Evolutionary conservation across 805 yeast genomes (phyloP), one percentile per base, ranked within the genome.

Genomic region (Lipomyces oligophaga): DNA sequence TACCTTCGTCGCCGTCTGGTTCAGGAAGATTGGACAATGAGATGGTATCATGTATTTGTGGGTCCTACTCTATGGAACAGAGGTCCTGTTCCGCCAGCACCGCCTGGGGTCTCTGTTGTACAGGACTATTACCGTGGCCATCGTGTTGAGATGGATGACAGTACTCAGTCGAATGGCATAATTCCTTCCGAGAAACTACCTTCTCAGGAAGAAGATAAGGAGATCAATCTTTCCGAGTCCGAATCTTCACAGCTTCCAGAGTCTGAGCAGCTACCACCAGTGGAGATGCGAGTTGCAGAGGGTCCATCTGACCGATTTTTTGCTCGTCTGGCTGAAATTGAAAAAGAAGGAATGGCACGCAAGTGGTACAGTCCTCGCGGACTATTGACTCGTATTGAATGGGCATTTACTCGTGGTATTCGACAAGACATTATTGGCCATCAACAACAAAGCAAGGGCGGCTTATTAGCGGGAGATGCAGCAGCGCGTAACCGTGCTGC

Each of bases 31-130:
- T 80, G 86, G 85, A 78, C 80, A 38, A 66, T 83, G 41, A 72
- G 67, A 55, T 74, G 74, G 73, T 77, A 73, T 59, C 81, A 81
- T 45, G 57, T 78, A 34, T 62, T 73, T 45, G 55, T 69, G 45
- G 90, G 88, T 30, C 85, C 86, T 74, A 59, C 63, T 75, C 67
- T 70, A 74, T 80, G 70, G 75, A 68, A 61, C 61, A 82, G 13
- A 21, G 82, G 77, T 54, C 66, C 70, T 43, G 80, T 81, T 43
- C 83, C 85, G 45, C 86, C 87, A 54, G 72, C 74, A 58, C 87
- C 88, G 38, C 76, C 69, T 46, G 83, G 82, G 11, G 73, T 70
- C 47, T 55, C 64, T 26, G 67, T 80, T 43, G 75, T 77, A 32
- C 74, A 77, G 45, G 88, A 83, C 64, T 83, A 79, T 66, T 82